Percentiles rank a stretch among this genome's conserved stretches.
Conservation (phyloP, 1,139 yeast genomes). For the Hemisphaericaspora xylanilytica region DNA sequence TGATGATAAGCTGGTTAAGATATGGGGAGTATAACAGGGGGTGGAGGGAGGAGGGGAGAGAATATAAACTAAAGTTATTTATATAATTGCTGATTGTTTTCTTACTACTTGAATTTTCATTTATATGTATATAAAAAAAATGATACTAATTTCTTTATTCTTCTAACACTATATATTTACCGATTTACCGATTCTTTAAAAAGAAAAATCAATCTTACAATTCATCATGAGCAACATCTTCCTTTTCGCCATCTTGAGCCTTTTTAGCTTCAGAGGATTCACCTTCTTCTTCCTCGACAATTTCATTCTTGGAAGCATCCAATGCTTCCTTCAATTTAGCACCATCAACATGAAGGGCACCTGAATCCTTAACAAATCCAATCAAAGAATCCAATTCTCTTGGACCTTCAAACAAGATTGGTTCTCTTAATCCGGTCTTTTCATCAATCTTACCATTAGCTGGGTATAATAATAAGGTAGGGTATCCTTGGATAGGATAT, state of each 20-base stretch:
- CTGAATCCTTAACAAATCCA: constrained; percentile 64
- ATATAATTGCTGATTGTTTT: no score
- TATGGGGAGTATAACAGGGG: constrained; percentile 49
- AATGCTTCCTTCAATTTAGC: constrained; percentile 29
- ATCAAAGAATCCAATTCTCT: constrained; percentile 77
- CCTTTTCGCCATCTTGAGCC: constrained; percentile 16
- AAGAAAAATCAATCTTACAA: constrained; percentile 23
- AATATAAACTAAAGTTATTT: no score
- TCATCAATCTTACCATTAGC: constrained; percentile 76
- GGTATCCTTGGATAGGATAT: constrained; percentile 77
- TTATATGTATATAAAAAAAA: no score
- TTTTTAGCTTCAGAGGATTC: no score
- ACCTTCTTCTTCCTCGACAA: constrained; percentile 21
- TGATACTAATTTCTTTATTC: no score
- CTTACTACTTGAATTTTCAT: no score
- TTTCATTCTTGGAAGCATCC: constrained; percentile 29
- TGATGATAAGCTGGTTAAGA: constrained; percentile 68
- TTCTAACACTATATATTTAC: background rate
- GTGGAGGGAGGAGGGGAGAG: no score
- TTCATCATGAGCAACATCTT: constrained; percentile 42
- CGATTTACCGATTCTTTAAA: background rate
- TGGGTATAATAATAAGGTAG: constrained; percentile 88
- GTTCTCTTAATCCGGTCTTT: constrained; percentile 52
- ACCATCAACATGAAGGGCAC: constrained; percentile 60
- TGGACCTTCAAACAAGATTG: constrained; percentile 64